A percentile compares a stretch with the other conserved stretches of the same genome.
Evolutionary conservation across 1,284 basidiomycete genomes (phyloP).

Genomic region (Sanghuangporus weigelae): DNA sequence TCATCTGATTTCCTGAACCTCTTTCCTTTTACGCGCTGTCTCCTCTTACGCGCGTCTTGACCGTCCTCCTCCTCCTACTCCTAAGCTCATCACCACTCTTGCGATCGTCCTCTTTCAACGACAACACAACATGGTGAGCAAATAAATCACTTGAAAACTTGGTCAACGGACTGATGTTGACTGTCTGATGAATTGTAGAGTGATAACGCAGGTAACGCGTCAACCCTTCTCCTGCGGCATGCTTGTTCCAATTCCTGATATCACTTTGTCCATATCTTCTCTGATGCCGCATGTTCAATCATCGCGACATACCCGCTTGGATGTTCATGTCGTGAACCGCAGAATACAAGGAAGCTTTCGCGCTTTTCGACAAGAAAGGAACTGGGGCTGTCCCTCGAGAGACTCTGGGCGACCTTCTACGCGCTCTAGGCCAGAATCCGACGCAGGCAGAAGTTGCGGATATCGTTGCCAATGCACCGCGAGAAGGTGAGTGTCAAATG

Average conservation of each 20-base stretch:
- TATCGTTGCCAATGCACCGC: slow-evolving; percentile 67
- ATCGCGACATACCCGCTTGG: background rate
- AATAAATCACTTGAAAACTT: background rate
- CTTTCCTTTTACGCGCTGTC: slow-evolving; percentile 1
- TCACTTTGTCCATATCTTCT: background rate
- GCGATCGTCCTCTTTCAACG: background rate
- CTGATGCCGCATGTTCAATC: background rate
- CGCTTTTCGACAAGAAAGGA: slow-evolving; percentile 96
- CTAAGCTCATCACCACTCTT: background rate
- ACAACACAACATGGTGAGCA: background rate
- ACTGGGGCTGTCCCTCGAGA: slow-evolving; percentile 86
- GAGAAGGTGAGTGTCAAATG: slow-evolving; percentile 57
- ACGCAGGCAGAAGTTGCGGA: slow-evolving; percentile 94
- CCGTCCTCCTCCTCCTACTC: background rate
- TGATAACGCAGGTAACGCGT: slow-evolving; percentile 11
- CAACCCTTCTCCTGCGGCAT: background rate
- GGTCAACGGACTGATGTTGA: background rate
- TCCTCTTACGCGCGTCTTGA: background rate
- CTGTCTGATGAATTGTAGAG: background rate
- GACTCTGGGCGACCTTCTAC: slow-evolving; percentile 90
- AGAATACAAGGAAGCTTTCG: slow-evolving; percentile 97
- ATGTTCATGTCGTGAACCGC: slow-evolving; percentile 14
- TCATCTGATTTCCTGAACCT: background rate
- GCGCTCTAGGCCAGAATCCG: slow-evolving; percentile 96
- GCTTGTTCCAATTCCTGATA: background rate